Evolutionary conservation across 805 yeast species (phyloP), one percentile per base, ranked within the genome.

Genomic region (Cyberlindnera suaveolens): DNA sequence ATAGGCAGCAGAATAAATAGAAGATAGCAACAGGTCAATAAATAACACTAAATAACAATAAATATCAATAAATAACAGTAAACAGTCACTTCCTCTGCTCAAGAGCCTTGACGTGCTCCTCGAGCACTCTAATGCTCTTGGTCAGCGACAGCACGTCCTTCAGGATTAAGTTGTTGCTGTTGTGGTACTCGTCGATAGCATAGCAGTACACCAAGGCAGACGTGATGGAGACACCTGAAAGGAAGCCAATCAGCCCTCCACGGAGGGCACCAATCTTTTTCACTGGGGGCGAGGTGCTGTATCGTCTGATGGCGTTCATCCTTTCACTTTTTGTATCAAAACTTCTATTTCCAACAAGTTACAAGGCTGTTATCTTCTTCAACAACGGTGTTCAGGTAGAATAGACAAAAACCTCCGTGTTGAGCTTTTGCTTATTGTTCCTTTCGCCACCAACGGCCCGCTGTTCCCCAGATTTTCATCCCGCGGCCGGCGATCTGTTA

Each of bases 121-220:
- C 91, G 56, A 86, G 74, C 47, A 71, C 72, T 52, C 76, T 69
- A 47, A 86, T 79, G 23, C 88, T 78, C 54, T 74, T 77, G 51
- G 83, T 85, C 57, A 88, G 75, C 19, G 79, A 65, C 42, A 85
- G 68, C 17, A 87, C 85, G 57, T 87, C 96, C 40, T 86, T 77
- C 44, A 85, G 73, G 45, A 87, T 77, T 16, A 83, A 83, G 53
- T 74, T 75, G 61, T 82, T 85, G 52, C 91, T 76, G 47, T 74
- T 69, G 61, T 82, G 80, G 72, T 85, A 85, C 62, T 84, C 85
- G 57, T 86, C 93, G 45, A 85, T 64, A 51, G 85, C 70, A 64
- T 85, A 87, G 62, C 78, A 82, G 69, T 87, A 87, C 14, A 90
- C 80, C 7, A 78, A 85, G 43, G 74, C 75, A 3, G 95, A 90